These are phyloP conservation scores for Spergularia bocconei DNA, from an alignment of 148 eudicot genomes.

Conservation along the genomic window DNA sequence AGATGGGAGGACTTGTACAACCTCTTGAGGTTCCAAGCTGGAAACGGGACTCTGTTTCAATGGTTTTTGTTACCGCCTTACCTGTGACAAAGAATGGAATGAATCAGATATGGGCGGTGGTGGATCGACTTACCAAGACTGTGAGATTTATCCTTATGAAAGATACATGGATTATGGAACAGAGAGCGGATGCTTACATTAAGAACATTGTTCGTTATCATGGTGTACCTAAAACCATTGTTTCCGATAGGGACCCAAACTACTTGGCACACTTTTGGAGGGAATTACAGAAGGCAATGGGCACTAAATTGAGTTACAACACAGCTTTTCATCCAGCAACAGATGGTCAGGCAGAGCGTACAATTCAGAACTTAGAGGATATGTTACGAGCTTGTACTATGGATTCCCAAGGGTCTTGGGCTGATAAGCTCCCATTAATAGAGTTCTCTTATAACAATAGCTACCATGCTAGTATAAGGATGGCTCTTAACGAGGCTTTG, in stretches of 20 bases:
- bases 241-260: too few relatives aligned
- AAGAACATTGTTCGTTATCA: background rate
- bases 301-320: background rate
- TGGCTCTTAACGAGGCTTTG: too few relatives aligned
- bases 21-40: background rate
- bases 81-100: background rate
- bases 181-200: background rate
- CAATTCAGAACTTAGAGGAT: too few relatives aligned
- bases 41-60: constrained; percentile 3
- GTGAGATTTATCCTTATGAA: background rate
- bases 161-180: background rate
- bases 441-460: too few relatives aligned
- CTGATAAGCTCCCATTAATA: too few relatives aligned
- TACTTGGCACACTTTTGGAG: background rate
- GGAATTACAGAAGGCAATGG: background rate
- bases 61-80: constrained; percentile 1
- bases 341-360: too few relatives aligned
- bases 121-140: background rate
- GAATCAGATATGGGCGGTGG: background rate
- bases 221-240: background rate
- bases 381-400: too few relatives aligned
- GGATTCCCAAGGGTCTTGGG: too few relatives aligned
- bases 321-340: background rate
- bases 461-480: too few relatives aligned
- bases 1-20: background rate